Base-by-base conservation (phyloP, 2,329 filamentous ascomycete genomes). In the Westerdykella aurantiaca region DNA sequence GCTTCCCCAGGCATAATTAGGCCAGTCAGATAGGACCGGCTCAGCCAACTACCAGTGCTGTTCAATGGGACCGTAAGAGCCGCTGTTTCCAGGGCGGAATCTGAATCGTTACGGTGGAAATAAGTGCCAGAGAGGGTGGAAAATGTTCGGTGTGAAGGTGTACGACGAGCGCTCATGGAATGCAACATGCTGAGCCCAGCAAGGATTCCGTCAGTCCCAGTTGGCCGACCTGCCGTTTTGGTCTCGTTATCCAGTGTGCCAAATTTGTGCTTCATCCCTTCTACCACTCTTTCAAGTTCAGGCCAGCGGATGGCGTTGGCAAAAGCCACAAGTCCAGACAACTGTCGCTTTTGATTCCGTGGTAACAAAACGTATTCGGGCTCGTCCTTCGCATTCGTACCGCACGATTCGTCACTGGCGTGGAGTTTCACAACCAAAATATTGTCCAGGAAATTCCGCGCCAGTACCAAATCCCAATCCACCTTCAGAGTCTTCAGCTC, bases 381-480 rank as follows among this genome's bases (percentile, higher is more conserved):
- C 38, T 51, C 53, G 11, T 29, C 25, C 9, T 2, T 29, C 25
- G 18, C 18, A 5, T 49, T 47, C 12, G 45, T n/a, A 40, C 29
- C 11, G 12, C 49, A 17, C 1, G 42, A 31, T 9, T 59, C 56
- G 9, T 57, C 50, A 21, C 3, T 21, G 18, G 60, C 52, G 6
- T 47, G 49, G 37, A 54, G 53, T 35, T 58, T 60, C 23, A 64
- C 52, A 13, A 76, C 66, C 14, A 66, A 56, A n/a, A 79, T 62
- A 39, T 73, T 77, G 35, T 77, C 72, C 25, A 79, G 59, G 40
- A 79, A 78, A 2, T 73, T 68, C 17, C 74, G 69, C 6, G 73
- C 74, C 14, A 76, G 66, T 2, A 80, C 66, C 18, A 81, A 58
- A 57, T 79, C 76, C 77, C 77, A 80, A 41, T 78, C 71, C 4